Evolutionary conservation across 148 eudicot genomes (phyloP), one percentile per base, ranked within the genome.

Genomic region (Heliosperma pusillum): DNA sequence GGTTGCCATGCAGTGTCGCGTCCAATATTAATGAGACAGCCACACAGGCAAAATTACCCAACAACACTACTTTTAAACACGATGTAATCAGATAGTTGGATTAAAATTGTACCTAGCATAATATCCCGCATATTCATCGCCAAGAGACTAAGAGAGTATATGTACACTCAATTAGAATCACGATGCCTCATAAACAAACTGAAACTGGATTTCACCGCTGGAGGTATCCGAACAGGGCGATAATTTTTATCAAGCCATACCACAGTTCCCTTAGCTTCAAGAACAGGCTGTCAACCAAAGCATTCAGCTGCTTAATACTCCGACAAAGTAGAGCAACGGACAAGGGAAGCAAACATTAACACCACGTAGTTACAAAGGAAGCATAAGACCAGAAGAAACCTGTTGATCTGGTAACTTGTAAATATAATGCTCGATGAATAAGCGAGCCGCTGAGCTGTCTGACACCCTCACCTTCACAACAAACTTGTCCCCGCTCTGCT

Each of bases 201-300:
- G n/a, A 89, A 71, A 79, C 90, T 91, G 24, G 90, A 82, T 83
- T 81, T 85, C 72, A 83, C 76, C 45, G 84, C 97, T 2, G 91
- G n/a, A 57, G 97, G 96, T 70, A 92, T 85, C 25, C 97, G 96
- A 20, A 91, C 84, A 30, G 98, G 98, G 19, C 89, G 89, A 71
- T 90, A 94, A 80, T 82, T 86, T 75, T 94, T 94, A 82, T 90
- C 89, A 50, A 94, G 97, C 97, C 98, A 94, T 21, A 94, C 96
- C 30, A 86, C 89, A 55, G 91, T 91, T 71, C 80, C 98, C 78
- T 71, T 91, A 11, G 98, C 97, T 85, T 91, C 98, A 68, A 91
- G 73, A 66, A 94, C 75, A 5, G 90, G 97, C 97, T 94, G 85
- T 17, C 47, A 66, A 77, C 45, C 47, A 72, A 42, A 74, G 67